Base-by-base conservation (phyloP, 306 rosid species). In the Canavalia ensiformis region DNA sequence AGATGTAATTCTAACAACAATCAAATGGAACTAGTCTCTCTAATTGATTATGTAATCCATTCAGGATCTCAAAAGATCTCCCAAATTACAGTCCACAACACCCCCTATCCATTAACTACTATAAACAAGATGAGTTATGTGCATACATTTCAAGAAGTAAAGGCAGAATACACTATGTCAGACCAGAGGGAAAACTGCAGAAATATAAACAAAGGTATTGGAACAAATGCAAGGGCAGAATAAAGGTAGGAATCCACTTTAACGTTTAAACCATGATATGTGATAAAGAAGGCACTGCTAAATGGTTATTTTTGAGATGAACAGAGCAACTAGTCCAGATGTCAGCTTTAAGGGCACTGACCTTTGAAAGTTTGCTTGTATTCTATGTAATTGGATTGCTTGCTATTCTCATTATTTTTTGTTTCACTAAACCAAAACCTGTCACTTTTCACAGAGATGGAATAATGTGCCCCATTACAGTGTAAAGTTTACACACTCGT, bases 291-390 rank as follows among this genome's bases (percentile, higher is more conserved):
- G 33, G 92, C 76, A 74, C 85, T 83, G n/a, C 89, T 63, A 25
- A 88, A 90, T 86, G 58, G 87, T 68, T 8, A 82, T 45, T 31
- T 86, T 78, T 9, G 92, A 90, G 62, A 90, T 1, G 42, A 88
- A 88, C 0, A 90, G 59, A 1, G 88, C 46, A 0, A 84, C 0
- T 0, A 90, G 64, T 28, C 90, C 94, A 6, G 35, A 34, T 33
- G 84, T 84, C 69, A 90, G 50, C 86, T 82, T 90, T 56, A 41
- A 6, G 0, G 92, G 94, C 11, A 90, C 42, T 28, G 92, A 81
- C 35, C 0, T 78, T 12, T 71, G 82, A 44, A 90, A 90, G 10
- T 90, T 89, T 0, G 68, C 56, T 18, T 18, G 25, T 18, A 18
- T 18, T 18, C 25, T 18, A 18, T 18, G 75, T 44, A 65, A 49